These are phyloP conservation scores for Zhuliangozyma parablackwelliae DNA, from an alignment of 1,139 yeast genomes.

Conservation along the genomic window DNA sequence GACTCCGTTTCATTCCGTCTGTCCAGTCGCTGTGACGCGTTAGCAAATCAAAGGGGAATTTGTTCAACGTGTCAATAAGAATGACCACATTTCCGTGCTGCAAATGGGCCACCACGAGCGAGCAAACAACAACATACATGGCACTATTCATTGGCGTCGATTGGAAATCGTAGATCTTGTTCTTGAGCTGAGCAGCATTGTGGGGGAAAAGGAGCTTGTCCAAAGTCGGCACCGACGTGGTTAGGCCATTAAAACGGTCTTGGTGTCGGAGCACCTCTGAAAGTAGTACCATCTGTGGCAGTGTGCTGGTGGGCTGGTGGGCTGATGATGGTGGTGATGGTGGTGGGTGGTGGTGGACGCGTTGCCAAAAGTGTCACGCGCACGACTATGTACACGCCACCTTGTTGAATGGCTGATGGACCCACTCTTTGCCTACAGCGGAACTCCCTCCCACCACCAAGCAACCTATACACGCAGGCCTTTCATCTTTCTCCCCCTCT, in stretches of 20 bases:
- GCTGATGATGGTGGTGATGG: neutral
- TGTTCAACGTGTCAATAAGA: slow-evolving; percentile 27
- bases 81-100: slow-evolving; percentile 16
- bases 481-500: no score
- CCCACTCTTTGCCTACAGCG: no score
- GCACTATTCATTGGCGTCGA: slow-evolving; percentile 30
- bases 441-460: no score
- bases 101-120: slow-evolving; percentile 29
- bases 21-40: slow-evolving; percentile 13
- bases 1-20: neutral
- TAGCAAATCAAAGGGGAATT: slow-evolving; percentile 26
- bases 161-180: slow-evolving; percentile 35
- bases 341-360: neutral
- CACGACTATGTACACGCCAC: no score
- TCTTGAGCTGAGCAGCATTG: slow-evolving; percentile 7
- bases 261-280: slow-evolving; percentile 9
- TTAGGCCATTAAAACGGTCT: slow-evolving; percentile 8
- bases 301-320: neutral
- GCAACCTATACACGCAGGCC: no score
- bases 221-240: slow-evolving; percentile 25
- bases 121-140: slow-evolving; percentile 17
- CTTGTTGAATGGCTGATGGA: no score
- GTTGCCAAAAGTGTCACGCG: no score
- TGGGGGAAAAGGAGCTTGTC: slow-evolving; percentile 18
- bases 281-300: slow-evolving; percentile 7